phyloP scores from a whole-genome alignment of 768 basidiomycete species.

The Lepiota subincarnata region DNA sequence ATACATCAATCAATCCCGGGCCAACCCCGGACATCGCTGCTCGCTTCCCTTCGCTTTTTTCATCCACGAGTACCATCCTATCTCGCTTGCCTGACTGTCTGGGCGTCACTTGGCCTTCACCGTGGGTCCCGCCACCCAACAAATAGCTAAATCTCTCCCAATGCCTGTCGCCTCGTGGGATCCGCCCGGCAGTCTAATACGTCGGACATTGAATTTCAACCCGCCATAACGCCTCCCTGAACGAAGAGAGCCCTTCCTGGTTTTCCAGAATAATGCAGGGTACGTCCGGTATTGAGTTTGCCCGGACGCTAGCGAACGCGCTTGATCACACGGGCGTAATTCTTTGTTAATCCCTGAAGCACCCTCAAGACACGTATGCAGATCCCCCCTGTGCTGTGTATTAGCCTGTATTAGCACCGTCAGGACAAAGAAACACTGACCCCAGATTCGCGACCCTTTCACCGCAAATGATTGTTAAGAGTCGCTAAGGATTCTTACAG shows the following conservation, averaged over 20 bases:
- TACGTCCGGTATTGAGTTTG: background rate
- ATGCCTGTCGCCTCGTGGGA: background rate
- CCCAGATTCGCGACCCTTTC: slow-evolving; percentile 3
- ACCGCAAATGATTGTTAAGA: background rate
- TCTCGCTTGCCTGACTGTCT: background rate
- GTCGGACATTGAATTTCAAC: slow-evolving; percentile 7
- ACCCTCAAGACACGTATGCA: background rate
- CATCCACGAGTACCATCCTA: background rate
- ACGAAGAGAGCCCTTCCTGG: background rate
- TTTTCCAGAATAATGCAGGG: slow-evolving; percentile 10
- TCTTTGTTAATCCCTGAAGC: slow-evolving; percentile 9
- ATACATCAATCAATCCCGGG: background rate
- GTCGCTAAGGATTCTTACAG: background rate
- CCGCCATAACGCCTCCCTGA: background rate
- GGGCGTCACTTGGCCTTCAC: background rate
- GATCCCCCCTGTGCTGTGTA: background rate
- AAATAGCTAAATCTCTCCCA: background rate
- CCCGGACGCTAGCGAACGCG: too few species aligned
- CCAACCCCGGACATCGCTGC: background rate
- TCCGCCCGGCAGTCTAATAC: background rate
- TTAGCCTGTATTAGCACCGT: background rate
- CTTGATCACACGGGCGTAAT: background rate
- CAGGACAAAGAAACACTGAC: slow-evolving; percentile 12
- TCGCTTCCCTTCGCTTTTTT: background rate
- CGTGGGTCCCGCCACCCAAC: background rate